These are phyloP conservation scores for Lathyrus sativus DNA, from an alignment of 306 rosid species.

Conservation along the genomic window DNA sequence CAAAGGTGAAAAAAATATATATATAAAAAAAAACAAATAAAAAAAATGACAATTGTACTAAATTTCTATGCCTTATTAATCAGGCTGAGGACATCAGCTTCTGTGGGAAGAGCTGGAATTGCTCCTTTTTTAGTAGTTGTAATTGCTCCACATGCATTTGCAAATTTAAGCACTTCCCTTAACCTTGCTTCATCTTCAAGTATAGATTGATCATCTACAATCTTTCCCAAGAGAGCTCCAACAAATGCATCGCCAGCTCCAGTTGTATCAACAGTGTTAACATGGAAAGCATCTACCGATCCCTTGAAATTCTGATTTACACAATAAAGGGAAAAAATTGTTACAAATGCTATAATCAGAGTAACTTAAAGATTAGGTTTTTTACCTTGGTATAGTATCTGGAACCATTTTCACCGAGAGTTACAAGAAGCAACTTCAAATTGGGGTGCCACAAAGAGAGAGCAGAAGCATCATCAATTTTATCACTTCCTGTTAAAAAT, in stretches of 20 bases:
- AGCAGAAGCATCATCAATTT: conserved; percentile 76
- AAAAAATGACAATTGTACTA: conserved; percentile 11
- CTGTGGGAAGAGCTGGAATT: conserved; percentile 81
- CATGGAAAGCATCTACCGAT: conserved; percentile 70
- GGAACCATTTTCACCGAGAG: conserved; percentile 90
- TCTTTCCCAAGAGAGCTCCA: conserved; percentile 74
- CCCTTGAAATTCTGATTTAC: conserved; percentile 90
- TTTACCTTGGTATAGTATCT: conserved; percentile 90
- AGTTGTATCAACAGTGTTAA: conserved; percentile 78
- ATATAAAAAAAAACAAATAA: background rate
- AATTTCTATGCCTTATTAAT: conserved; percentile 49
- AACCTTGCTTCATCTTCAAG: conserved; percentile 77
- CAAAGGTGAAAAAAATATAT: conserved; percentile 1
- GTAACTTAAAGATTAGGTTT: background rate
- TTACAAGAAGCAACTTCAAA: conserved; percentile 88
- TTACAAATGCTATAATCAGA: too few species aligned
- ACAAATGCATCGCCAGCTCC: conserved; percentile 96
- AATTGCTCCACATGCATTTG: conserved; percentile 93
- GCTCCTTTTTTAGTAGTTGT: conserved; percentile 93
- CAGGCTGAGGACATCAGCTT: conserved; percentile 57
- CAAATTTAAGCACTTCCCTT: conserved; percentile 64
- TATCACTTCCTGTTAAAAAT: conserved; percentile 73
- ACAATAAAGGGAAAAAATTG: too few species aligned
- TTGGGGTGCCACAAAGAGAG: conserved; percentile 77
- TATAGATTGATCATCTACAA: conserved; percentile 86